phyloP scores from a whole-genome alignment of 306 rosid species.

The Pachyrhizus erosus region DNA sequence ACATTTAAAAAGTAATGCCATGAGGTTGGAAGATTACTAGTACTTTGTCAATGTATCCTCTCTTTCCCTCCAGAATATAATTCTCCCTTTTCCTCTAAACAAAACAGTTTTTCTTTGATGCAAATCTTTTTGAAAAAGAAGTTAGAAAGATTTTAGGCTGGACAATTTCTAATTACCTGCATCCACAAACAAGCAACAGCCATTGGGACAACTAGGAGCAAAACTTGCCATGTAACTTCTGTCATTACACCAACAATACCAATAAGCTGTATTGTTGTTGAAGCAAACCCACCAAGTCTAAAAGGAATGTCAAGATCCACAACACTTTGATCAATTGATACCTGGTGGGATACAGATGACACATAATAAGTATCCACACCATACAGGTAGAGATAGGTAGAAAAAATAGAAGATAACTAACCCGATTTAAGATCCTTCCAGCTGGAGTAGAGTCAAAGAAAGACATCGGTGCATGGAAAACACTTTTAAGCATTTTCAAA shows the following conservation, averaged over 20 bases:
- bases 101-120: conserved; percentile 20
- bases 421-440: conserved; percentile 97
- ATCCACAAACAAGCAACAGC: conserved; percentile 97
- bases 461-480: conserved; percentile 95
- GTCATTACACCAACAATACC: conserved; percentile 99
- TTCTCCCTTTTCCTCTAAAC: background rate
- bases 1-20: background rate
- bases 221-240: conserved; percentile 94
- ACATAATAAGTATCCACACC: conserved; percentile 36
- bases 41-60: background rate
- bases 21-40: background rate
- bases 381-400: background rate
- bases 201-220: conserved; percentile 96
- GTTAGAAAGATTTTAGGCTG: conserved; percentile 36
- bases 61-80: background rate
- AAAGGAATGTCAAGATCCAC: conserved; percentile 99
- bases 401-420: conserved; percentile 46
- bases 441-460: conserved; percentile 99
- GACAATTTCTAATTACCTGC: conserved; percentile 74
- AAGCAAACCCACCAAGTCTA: conserved; percentile 98
- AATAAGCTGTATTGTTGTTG: conserved; percentile 92
- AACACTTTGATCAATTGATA: conserved; percentile 96
- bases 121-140: background rate
- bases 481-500: conserved; percentile 89
- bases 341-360: conserved; percentile 59